Evolutionary conservation across 306 rosid genomes (phyloP), one percentile per base, ranked within the genome.

Genomic region (Rosa chinensis): DNA sequence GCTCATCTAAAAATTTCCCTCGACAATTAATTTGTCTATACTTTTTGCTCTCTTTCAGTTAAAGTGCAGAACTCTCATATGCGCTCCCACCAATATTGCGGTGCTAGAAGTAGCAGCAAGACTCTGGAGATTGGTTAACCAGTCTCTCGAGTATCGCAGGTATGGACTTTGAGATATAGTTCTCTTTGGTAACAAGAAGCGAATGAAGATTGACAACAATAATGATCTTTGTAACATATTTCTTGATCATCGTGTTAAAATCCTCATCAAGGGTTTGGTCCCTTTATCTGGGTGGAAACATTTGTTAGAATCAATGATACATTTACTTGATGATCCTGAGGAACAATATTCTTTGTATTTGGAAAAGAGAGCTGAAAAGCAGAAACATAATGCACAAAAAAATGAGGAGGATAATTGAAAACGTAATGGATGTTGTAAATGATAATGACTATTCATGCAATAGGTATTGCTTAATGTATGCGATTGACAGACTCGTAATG

Each of bases 1-100:
- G 4, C 17, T 61, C 37, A 3, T 58, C 25, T 40, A n/a, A 40
- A 40, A 4, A 40, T 40, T 40, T 40, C 44, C 44, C 5, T 5
- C 44, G 7, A 40, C 7, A 11, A 1, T 61, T 23, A 16, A 61
- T 61, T 1, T 61, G 66, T 28, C 32, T 23, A 59, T 23, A 21
- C 17, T 23, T 61, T 61, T 61, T 28, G 7, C 77, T 32, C 84
- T 88, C 21, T 66, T 79, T 39, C 82, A 68, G 66, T 66, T 77
- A 76, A 86, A 76, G 66, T 81, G 86, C 71, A 83, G 79, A 81
- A 78, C 86, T n/a, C 79, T 88, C 66, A 74, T 82, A 28, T 88
- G 91, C 70, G 81, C 91, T 75, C 89, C 89, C 40, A 83, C 87
- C 25, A 85, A 81, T 77, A 79, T 84, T 56, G 87, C 89, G 0